Evolutionary conservation across 2,329 filamentous ascomycete genomes (phyloP).

Genomic region (Neoascochyta sp.): DNA sequence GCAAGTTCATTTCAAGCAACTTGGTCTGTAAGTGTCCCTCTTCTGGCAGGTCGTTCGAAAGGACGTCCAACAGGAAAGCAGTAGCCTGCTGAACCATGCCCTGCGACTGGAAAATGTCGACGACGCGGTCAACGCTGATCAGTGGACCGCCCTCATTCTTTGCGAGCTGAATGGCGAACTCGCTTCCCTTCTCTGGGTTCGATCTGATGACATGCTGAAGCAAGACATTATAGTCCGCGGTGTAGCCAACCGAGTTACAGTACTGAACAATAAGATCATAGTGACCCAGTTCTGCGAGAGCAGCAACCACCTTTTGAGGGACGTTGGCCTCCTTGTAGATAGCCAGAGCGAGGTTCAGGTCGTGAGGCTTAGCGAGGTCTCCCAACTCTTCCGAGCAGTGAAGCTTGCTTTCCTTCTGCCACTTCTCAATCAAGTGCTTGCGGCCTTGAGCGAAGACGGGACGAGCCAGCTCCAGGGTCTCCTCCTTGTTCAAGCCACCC

Average conservation of each 20-base stretch:
- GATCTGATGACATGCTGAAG: constrained; percentile 79
- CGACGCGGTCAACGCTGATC: constrained; percentile 88
- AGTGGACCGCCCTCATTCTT: constrained; percentile 84
- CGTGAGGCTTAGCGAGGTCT: constrained; percentile 86
- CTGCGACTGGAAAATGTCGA: constrained; percentile 97
- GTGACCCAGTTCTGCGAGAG: constrained; percentile 90
- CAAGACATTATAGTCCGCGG: constrained; percentile 90
- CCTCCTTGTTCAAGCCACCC: constrained; percentile 84
- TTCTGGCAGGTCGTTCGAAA: constrained; percentile 92
- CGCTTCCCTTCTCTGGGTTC: constrained; percentile 88
- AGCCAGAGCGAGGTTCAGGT: constrained; percentile 78
- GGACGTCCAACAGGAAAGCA: constrained; percentile 91
- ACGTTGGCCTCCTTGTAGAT: constrained; percentile 91
- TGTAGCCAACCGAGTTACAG: constrained; percentile 77
- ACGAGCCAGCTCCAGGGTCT: constrained; percentile 88
- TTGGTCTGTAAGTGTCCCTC: constrained; percentile 92
- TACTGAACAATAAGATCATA: constrained; percentile 97
- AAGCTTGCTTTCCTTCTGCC: constrained; percentile 93
- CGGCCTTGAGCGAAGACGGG: constrained; percentile 90
- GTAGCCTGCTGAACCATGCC: constrained; percentile 97
- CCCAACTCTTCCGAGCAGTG: constrained; percentile 95
- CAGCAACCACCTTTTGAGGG: constrained; percentile 89
- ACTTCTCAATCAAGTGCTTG: constrained; percentile 95
- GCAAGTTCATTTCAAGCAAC: constrained; percentile 93
- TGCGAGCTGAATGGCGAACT: constrained; percentile 89